Evolutionary conservation across 2,329 filamentous ascomycete species (phyloP).

Genomic region (Aspergillus sergii): DNA sequence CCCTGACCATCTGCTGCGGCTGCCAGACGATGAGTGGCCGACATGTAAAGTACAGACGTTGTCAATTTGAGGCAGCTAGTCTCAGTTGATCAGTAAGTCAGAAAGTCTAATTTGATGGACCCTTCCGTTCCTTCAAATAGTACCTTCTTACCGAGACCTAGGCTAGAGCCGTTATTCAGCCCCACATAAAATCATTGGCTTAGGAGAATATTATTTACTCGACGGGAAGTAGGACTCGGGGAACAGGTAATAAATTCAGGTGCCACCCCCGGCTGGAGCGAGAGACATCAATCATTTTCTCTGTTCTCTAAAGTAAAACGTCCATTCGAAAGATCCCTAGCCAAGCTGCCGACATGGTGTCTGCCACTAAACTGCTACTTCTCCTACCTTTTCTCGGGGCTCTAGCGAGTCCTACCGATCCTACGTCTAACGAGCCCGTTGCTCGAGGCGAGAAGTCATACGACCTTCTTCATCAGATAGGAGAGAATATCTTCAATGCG

Average conservation of each 20-base stretch:
- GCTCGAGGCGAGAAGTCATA: not conserved
- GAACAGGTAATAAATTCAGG: not conserved
- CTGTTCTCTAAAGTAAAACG: not conserved
- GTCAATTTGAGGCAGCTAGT: not conserved
- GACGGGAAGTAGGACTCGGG: not conserved
- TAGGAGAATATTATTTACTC: not conserved
- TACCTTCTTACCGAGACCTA: not conserved
- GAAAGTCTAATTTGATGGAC: not conserved
- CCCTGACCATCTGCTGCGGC: too few relatives aligned
- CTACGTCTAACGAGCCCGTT: not conserved
- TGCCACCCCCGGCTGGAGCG: rapidly evolving
- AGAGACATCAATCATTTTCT: not conserved
- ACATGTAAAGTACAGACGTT: too few relatives aligned
- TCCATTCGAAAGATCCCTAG: not conserved
- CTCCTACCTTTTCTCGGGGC: not conserved
- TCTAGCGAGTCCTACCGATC: not conserved
- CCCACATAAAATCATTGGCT: not conserved
- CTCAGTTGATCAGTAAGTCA: not conserved
- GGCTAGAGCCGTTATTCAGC: not conserved
- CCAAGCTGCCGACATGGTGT: not conserved
- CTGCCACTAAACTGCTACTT: not conserved
- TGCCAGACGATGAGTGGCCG: too few relatives aligned
- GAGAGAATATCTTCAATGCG: not conserved
- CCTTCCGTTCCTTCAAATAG: not conserved
- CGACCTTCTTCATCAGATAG: not conserved